Percentiles rank a stretch among this genome's conserved stretches.
phyloP scores from a whole-genome alignment of 176 grass and related monocot species.

The Chrysopogon serrulatus region DNA sequence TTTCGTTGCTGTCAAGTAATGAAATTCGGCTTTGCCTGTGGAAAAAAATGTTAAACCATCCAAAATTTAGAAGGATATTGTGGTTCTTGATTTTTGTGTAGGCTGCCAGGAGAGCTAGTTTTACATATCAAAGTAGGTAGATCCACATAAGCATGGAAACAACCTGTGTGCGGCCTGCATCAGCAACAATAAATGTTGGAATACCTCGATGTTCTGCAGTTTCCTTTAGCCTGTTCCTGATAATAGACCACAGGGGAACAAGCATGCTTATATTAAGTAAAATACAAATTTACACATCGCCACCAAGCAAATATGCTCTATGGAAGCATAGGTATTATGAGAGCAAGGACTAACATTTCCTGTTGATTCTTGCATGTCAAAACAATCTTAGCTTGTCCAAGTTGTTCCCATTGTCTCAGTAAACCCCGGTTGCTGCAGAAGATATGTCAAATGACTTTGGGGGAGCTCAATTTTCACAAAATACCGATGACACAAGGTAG shows the following conservation, averaged over 20 bases:
- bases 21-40: no score
- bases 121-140: neutral
- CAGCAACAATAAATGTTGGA: conserved; percentile 87
- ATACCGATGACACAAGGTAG: neutral
- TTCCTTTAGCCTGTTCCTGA: conserved; percentile 88
- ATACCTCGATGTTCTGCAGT: conserved; percentile 66
- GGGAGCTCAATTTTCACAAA: neutral
- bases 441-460: neutral
- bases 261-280: neutral
- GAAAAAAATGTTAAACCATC: neutral
- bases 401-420: conserved; percentile 92
- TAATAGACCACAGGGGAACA: neutral
- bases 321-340: neutral
- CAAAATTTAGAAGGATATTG: neutral
- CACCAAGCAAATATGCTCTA: conserved; percentile 11
- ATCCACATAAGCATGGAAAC: neutral
- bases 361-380: conserved; percentile 93
- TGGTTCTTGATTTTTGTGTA: neutral
- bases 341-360: conserved; percentile 65
- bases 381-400: conserved; percentile 96
- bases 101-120: neutral
- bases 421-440: conserved; percentile 65
- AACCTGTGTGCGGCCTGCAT: conserved; percentile 95
- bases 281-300: neutral
- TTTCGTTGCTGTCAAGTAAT: no score